phyloP scores from a whole-genome alignment of 768 basidiomycete genomes.

The Infundibulicybe gibba region DNA sequence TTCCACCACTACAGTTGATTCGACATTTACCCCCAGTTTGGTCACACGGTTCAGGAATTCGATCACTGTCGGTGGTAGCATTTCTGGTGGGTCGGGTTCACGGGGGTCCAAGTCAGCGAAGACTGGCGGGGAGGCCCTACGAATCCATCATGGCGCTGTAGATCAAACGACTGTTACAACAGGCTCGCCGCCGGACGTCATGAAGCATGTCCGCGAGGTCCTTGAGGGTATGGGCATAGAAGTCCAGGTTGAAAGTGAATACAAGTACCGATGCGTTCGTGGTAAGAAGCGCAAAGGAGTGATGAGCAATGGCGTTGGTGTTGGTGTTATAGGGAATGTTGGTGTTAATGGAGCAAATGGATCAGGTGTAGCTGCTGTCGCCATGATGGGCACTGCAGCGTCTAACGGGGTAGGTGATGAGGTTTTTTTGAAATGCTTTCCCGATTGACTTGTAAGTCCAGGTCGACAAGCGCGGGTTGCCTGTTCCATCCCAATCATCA shows the following conservation, averaged over 20 bases:
- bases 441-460: slow-evolving; percentile 23
- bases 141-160: slow-evolving; percentile 89
- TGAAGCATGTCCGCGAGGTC: slow-evolving; percentile 77
- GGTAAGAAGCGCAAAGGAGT: slow-evolving; percentile 65
- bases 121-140: slow-evolving; percentile 45
- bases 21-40: slow-evolving; percentile 39
- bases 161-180: slow-evolving; percentile 89
- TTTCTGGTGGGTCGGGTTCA: slow-evolving; percentile 18
- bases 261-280: slow-evolving; percentile 83
- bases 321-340: slow-evolving; percentile 31
- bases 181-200: slow-evolving; percentile 79
- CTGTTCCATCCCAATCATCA: slow-evolving; percentile 72
- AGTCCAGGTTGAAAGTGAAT: slow-evolving; percentile 84
- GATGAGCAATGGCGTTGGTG: slow-evolving; percentile 33
- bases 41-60: slow-evolving; percentile 48
- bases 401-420: slow-evolving; percentile 73
- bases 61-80: slow-evolving; percentile 37
- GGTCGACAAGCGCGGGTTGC: slow-evolving; percentile 89
- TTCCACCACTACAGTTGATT: slow-evolving; percentile 37
- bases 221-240: slow-evolving; percentile 90
- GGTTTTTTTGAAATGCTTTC: not conserved
- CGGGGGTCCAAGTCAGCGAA: slow-evolving; percentile 23
- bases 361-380: slow-evolving; percentile 65
- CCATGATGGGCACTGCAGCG: slow-evolving; percentile 77
- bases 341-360: slow-evolving; percentile 22